Conservation (phyloP, 371 early-diverging fungal species). For the Nematocida sp. region DNA sequence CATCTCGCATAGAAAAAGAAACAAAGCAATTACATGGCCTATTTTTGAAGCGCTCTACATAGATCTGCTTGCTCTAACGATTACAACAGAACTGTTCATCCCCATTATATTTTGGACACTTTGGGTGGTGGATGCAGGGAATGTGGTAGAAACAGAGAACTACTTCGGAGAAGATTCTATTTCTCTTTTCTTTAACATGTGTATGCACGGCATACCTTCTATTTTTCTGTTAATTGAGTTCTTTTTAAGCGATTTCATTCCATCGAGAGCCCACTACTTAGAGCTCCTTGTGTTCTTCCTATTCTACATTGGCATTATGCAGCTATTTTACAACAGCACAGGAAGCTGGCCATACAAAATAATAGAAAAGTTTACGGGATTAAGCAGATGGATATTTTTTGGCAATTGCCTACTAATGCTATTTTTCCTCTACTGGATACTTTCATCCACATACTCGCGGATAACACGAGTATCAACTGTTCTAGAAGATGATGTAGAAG, state of each 20-base stretch:
- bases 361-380: not conserved
- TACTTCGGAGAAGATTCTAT: conserved; percentile 45
- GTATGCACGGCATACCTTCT: conserved; percentile 50
- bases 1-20: not conserved
- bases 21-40: not conserved
- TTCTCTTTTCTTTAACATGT: conserved; percentile 51
- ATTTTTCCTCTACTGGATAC: conserved; percentile 8
- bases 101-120: conserved; percentile 41
- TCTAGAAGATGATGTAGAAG: not conserved
- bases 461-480: too few relatives aligned
- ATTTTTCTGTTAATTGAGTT: conserved; percentile 46
- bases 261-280: not conserved
- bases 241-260: conserved; percentile 7
- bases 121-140: conserved; percentile 26
- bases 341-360: conserved; percentile 43
- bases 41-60: not conserved
- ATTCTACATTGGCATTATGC: conserved; percentile 26
- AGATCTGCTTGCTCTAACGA: conserved; percentile 11
- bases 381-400: not conserved
- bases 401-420: conserved; percentile 11
- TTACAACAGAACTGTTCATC: conserved; percentile 34
- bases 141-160: not conserved
- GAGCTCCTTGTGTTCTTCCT: conserved; percentile 21
- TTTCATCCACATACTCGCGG: not conserved
- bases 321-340: conserved; percentile 8